These are phyloP conservation scores for Apiotrichum montevideense DNA, from an alignment of 1,284 basidiomycete genomes.

Conservation along the genomic window DNA sequence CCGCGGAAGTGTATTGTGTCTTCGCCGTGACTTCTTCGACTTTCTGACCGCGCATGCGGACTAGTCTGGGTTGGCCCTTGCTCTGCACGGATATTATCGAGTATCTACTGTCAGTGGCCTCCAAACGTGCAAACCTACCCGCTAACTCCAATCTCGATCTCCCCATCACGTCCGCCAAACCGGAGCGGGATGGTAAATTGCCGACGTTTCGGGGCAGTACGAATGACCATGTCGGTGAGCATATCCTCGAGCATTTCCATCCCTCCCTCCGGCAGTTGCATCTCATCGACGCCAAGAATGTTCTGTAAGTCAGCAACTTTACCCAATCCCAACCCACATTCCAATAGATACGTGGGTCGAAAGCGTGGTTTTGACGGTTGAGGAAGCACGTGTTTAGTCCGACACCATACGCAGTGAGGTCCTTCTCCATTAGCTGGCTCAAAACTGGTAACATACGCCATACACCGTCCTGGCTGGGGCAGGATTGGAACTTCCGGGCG, in stretches of 20 bases:
- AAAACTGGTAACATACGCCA: conserved; percentile 20
- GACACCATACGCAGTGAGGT: conserved; percentile 72
- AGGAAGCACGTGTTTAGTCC: conserved; percentile 90
- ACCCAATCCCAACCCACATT: conserved; percentile 53
- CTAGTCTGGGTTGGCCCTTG: conserved; percentile 71
- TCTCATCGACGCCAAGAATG: conserved; percentile 57
- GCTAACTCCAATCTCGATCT: conserved; percentile 80
- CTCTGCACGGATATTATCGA: conserved; percentile 77
- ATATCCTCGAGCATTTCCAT: conserved; percentile 53
- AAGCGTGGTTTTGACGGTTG: conserved; percentile 60
- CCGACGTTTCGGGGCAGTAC: conserved; percentile 81
- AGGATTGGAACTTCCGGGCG: conserved; percentile 39
- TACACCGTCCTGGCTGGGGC: conserved; percentile 39
- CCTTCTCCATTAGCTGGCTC: conserved; percentile 50
- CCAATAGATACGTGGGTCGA: conserved; percentile 75
- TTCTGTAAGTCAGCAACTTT: conserved; percentile 25
- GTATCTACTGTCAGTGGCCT: conserved; percentile 55
- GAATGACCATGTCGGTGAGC: conserved; percentile 63
- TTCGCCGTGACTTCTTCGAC: conserved; percentile 66
- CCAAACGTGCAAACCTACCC: conserved; percentile 55
- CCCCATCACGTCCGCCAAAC: conserved; percentile 57
- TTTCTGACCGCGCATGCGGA: conserved; percentile 67
- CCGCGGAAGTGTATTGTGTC: conserved; percentile 58
- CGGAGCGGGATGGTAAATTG: conserved; percentile 75
- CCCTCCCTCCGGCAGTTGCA: conserved; percentile 55